Evolutionary conservation across 768 basidiomycete genomes (phyloP).

Genomic region (Mycena vitilis): DNA sequence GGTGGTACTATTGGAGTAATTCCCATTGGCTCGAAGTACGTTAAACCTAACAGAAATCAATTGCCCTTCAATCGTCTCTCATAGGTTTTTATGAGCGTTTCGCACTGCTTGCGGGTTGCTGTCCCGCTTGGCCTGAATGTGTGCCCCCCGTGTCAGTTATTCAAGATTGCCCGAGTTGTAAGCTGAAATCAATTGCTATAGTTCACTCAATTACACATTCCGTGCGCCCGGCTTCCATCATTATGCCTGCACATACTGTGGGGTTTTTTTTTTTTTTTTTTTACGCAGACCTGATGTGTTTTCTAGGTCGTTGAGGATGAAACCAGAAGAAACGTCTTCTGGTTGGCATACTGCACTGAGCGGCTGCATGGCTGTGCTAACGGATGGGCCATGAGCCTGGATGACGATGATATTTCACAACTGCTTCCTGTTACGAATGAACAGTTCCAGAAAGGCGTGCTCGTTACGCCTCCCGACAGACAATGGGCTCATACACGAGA

Average conservation of each 20-base stretch:
- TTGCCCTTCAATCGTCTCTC: not conserved
- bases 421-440: slow-evolving; percentile 61
- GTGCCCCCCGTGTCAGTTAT: slow-evolving; percentile 59
- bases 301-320: slow-evolving; percentile 67
- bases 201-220: slow-evolving; percentile 72
- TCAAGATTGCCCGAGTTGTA: no score
- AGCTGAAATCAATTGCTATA: slow-evolving; percentile 4
- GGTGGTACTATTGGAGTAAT: slow-evolving; percentile 73
- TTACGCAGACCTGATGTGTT: not conserved
- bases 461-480: slow-evolving; percentile 62
- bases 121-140: slow-evolving; percentile 79
- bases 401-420: slow-evolving; percentile 81
- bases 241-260: slow-evolving; percentile 68
- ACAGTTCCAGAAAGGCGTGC: slow-evolving; percentile 71
- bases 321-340: slow-evolving; percentile 77
- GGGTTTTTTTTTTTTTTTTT: not conserved
- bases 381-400: slow-evolving; percentile 77
- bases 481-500: slow-evolving; percentile 77
- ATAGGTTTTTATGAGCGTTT: slow-evolving; percentile 71
- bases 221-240: slow-evolving; percentile 66
- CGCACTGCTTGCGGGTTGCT: slow-evolving; percentile 65
- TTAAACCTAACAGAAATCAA: not conserved
- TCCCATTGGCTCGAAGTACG: no score
- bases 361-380: slow-evolving; percentile 75
- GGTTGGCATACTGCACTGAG: slow-evolving; percentile 77